phyloP scores from a whole-genome alignment of 192 early-diverging fungal genomes.

The Umbelopsis vinacea region DNA sequence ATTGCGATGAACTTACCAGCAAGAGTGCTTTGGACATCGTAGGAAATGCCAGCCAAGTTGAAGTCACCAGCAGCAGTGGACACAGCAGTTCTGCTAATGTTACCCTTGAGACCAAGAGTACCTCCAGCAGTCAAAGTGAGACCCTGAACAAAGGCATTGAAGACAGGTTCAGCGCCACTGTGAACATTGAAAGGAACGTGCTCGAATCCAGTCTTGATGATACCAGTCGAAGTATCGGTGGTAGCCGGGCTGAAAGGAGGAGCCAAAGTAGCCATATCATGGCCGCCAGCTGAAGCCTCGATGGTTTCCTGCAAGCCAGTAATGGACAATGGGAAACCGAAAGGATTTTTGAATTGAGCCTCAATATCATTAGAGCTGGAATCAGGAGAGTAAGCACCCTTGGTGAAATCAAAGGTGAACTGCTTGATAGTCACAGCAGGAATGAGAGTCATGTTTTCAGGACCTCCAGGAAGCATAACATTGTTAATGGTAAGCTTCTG shows the following conservation, averaged over 20 bases:
- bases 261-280: conserved; percentile 26
- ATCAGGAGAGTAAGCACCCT: conserved; percentile 44
- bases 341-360: conserved; percentile 36
- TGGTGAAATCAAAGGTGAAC: conserved; percentile 46
- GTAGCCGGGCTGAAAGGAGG: conserved; percentile 22
- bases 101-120: conserved; percentile 17
- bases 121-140: conserved; percentile 24
- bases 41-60: conserved; percentile 36
- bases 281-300: conserved; percentile 28
- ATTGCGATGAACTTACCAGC: too few relatives aligned
- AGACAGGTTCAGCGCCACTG: conserved; percentile 6
- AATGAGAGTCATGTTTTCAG: conserved; percentile 39
- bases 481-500: conserved; percentile 35
- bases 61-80: conserved; percentile 36
- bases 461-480: conserved; percentile 28
- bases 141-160: conserved; percentile 25
- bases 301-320: conserved; percentile 51
- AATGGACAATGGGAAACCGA: conserved; percentile 32
- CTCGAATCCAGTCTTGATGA: conserved; percentile 19
- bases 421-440: conserved; percentile 38
- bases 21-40: conserved; percentile 34
- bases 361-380: conserved; percentile 43
- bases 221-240: conserved; percentile 17
- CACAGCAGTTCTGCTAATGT: conserved; percentile 14
- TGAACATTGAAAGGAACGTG: conserved; percentile 26